phyloP scores from a whole-genome alignment of 73 alveolate genomes.

The Tetrahymena elliotti region DNA sequence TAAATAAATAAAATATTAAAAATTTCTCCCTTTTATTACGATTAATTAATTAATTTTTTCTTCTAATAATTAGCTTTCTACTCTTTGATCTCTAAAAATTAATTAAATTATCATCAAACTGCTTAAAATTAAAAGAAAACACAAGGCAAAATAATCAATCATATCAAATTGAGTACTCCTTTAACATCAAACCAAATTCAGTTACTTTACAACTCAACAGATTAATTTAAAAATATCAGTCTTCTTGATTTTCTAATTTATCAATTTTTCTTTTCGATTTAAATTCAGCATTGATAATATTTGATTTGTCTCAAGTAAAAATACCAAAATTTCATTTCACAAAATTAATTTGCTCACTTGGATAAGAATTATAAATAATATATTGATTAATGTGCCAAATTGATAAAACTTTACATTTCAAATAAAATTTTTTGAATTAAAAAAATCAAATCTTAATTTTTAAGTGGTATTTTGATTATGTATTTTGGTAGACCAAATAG shows the following conservation, averaged over 20 bases:
- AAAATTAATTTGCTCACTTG: too few species aligned
- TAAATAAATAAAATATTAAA: too few species aligned
- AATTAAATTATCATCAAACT: not conserved
- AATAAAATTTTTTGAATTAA: too few species aligned
- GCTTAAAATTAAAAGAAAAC: not conserved
- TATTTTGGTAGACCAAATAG: not conserved
- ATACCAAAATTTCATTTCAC: not conserved
- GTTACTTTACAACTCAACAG: not conserved
- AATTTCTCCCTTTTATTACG: not conserved
- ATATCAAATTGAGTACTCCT: not conserved
- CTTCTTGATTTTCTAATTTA: not conserved
- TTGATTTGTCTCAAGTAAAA: too few species aligned
- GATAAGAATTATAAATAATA: too few species aligned
- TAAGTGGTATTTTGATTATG: not conserved
- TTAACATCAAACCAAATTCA: not conserved
- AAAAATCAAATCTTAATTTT: too few species aligned
- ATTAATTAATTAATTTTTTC: not conserved
- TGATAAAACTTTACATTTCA: not conserved
- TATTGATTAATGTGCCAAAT: too few species aligned
- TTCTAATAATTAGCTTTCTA: not conserved
- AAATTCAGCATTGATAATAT: too few species aligned
- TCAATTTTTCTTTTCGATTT: not conserved
- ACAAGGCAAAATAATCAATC: too few species aligned
- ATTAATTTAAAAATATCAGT: too few species aligned
- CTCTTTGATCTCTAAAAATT: not conserved